Conservation (phyloP, 2,329 filamentous ascomycete species). For the Curvularia spicifera region DNA sequence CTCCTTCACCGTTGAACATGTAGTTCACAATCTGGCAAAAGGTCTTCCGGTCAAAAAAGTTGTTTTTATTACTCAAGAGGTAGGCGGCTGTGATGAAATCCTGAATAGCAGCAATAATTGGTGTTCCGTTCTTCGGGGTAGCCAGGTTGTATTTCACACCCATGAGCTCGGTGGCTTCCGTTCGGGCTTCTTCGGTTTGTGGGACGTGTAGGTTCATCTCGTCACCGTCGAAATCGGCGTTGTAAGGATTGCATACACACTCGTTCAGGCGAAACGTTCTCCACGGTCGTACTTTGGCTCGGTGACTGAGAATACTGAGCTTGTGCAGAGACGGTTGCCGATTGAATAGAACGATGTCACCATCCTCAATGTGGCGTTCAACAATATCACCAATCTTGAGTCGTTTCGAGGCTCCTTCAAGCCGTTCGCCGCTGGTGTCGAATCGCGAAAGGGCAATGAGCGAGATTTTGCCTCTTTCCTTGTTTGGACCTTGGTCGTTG, state of each 20-base stretch:
- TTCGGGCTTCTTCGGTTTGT: slow-evolving; percentile 94
- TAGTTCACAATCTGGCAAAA: slow-evolving; percentile 92
- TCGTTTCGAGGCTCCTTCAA: slow-evolving; percentile 72
- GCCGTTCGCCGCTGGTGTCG: slow-evolving; percentile 61
- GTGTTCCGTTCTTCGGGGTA: slow-evolving; percentile 96
- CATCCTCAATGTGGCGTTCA: slow-evolving; percentile 92
- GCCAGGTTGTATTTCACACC: slow-evolving; percentile 95
- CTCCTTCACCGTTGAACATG: slow-evolving; percentile 79
- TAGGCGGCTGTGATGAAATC: slow-evolving; percentile 98
- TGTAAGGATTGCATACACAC: slow-evolving; percentile 97
- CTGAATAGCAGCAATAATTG: slow-evolving; percentile 98
- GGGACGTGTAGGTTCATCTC: slow-evolving; percentile 99
- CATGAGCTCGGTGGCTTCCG: slow-evolving; percentile 96
- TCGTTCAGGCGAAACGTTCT: slow-evolving; percentile 96
- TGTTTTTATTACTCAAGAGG: slow-evolving; percentile 87
- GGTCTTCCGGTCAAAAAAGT: slow-evolving; percentile 85
- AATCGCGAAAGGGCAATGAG: slow-evolving; percentile 61
- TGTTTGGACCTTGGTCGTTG: slow-evolving; percentile 63
- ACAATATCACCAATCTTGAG: slow-evolving; percentile 86
- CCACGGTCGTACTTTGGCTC: slow-evolving; percentile 91
- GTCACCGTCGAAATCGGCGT: slow-evolving; percentile 98
- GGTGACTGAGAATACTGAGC: slow-evolving; percentile 96
- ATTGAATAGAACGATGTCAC: slow-evolving; percentile 96
- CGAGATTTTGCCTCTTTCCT: slow-evolving; percentile 67
- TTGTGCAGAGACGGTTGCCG: slow-evolving; percentile 97